phyloP scores from a whole-genome alignment of 2,329 filamentous ascomycete species.

The Sclerotinia nivalis region DNA sequence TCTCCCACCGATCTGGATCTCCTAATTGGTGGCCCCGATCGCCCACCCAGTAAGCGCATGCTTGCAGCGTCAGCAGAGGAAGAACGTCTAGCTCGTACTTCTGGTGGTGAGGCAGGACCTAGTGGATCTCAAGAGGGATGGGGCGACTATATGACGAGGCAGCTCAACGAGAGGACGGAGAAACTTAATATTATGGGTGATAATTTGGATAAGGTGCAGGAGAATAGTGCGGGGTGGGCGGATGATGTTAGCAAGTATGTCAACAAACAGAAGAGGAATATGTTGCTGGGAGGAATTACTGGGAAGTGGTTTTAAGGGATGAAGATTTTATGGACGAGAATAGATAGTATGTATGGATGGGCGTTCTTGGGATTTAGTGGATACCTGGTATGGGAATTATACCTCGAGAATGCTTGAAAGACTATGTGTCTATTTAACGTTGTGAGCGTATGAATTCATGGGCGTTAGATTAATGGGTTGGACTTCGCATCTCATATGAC shows the following conservation, averaged over 20 bases:
- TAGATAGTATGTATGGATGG: neutral
- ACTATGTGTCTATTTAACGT: neutral
- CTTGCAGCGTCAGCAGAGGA: constrained; percentile 76
- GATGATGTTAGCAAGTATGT: constrained; percentile 88
- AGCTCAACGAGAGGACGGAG: constrained; percentile 88
- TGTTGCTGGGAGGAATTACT: constrained; percentile 70
- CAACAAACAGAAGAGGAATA: constrained; percentile 80
- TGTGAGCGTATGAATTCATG: neutral
- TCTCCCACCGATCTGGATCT: constrained; percentile 85
- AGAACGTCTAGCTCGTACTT: constrained; percentile 57
- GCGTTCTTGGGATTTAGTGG: constrained; percentile 16
- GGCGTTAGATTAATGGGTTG: neutral
- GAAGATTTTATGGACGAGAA: neutral
- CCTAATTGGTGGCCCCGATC: constrained; percentile 83
- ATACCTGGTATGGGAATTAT: constrained; percentile 1
- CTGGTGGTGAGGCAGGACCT: constrained; percentile 40
- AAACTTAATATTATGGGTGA: constrained; percentile 81
- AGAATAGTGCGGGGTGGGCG: constrained; percentile 80
- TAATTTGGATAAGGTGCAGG: constrained; percentile 77
- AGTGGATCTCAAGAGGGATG: constrained; percentile 56
- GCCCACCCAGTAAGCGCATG: constrained; percentile 88
- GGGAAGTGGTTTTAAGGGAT: constrained; percentile 52
- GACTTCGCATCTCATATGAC: neutral
- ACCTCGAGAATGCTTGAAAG: neutral
- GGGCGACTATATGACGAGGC: constrained; percentile 80